These are phyloP conservation scores for Russula brevipes DNA, from an alignment of 768 basidiomycete species.

Conservation along the genomic window DNA sequence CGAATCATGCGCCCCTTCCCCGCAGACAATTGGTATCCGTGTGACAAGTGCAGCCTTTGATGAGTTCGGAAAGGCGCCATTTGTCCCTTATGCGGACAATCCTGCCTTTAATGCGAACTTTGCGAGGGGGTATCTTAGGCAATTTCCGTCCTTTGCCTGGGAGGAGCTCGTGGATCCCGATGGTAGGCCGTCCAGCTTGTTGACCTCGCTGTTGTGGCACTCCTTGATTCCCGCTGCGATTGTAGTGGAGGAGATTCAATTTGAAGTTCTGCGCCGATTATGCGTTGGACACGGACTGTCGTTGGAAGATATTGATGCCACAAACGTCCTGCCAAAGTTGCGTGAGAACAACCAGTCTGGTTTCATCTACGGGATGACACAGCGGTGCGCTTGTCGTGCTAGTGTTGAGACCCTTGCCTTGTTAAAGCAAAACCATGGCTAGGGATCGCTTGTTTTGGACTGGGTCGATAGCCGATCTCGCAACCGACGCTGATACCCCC, in stretches of 20 bases:
- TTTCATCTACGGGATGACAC: constrained; percentile 24
- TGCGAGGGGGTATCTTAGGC: constrained; percentile 34
- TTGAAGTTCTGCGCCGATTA: constrained; percentile 46
- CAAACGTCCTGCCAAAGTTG: constrained; percentile 40
- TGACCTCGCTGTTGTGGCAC: neutral
- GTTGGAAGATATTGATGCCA: constrained; percentile 45
- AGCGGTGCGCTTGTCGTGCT: constrained; percentile 29
- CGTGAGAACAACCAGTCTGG: neutral
- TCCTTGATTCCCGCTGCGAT: constrained; percentile 2
- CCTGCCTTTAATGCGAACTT: constrained; percentile 42
- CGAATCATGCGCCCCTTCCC: constrained; percentile 51
- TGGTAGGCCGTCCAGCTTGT: constrained; percentile 32
- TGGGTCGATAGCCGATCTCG: constrained; percentile 1
- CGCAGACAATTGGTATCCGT: constrained; percentile 39
- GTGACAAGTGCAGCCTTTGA: constrained; percentile 26
- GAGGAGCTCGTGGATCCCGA: constrained; percentile 39
- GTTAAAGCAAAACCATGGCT: neutral
- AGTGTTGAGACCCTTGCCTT: constrained; percentile 19
- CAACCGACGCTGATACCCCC: constrained; percentile 13
- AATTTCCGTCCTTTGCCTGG: constrained; percentile 51
- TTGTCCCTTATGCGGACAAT: constrained; percentile 62
- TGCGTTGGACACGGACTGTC: constrained; percentile 36
- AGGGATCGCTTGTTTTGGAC: constrained; percentile 18
- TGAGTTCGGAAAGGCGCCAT: constrained; percentile 52
- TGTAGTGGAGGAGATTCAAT: constrained; percentile 46